Evolutionary conservation across 2,329 filamentous ascomycete genomes (phyloP), one percentile per base, ranked within the genome.

Genomic region (Botrytis pseudocinerea): DNA sequence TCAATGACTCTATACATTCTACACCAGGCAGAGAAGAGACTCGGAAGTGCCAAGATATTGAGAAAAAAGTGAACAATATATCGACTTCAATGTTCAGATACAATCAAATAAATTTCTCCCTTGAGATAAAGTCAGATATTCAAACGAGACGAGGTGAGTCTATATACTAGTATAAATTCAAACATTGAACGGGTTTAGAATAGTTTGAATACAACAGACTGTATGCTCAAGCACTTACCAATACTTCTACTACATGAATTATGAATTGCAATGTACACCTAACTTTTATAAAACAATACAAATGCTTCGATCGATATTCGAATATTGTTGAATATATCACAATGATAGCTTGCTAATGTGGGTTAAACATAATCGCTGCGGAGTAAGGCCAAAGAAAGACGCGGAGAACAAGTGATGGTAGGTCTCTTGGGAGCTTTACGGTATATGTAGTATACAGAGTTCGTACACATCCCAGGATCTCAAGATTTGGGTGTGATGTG

Each of bases 401-500:
- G 2, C 51, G 16, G 5, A 57, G n/a, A 57, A 32, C 6, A 32
- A 16, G 4, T 57, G n/a, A 57, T 28, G 2, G 4, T 57, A 32
- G 7, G 7, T 28, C 14, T 2, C n/a, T 4, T 18, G 6, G n/a
- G 14, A 57, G 18, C 51, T 28, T 6, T 18, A 57, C 14, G 7
- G 25, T 54, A n/a, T 16, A 16, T n/a, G 28, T 28, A 28, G 51
- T 57, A 57, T 18, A 32, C n/a, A 28, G 28, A 28, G n/a, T 28
- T 18, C 2, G 2, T 28, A 32, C n/a, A 1, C 6, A 3, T 54
- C 2, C 2, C 2, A n/a, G 22, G 1, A 4, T 25, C 9, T 7
- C 2, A 40, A 20, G 22, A n/a, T n/a, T n/a, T 4, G 10, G 25
- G 40, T 38, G 3, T 18, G 35, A 40, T 62, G 1, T 38, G 38